phyloP scores from a whole-genome alignment of 1,139 yeast species.

The Candida sanyaensis region DNA sequence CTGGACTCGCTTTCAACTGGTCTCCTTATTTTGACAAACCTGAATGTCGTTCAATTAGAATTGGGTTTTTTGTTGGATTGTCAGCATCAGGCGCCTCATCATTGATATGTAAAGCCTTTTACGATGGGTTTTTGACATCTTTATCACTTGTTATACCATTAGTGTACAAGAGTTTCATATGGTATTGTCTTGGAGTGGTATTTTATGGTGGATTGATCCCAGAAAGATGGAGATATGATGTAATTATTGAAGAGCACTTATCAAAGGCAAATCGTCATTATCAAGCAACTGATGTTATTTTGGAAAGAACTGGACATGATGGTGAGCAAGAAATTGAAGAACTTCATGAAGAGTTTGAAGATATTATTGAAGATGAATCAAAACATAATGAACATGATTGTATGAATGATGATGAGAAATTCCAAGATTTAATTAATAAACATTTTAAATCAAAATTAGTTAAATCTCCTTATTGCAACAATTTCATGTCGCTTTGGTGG shows the following conservation, averaged over 20 bases:
- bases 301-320: slow-evolving; percentile 38
- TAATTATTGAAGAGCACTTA: slow-evolving; percentile 47
- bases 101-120: slow-evolving; percentile 54
- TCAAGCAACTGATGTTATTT: slow-evolving; percentile 34
- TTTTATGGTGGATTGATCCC: slow-evolving; percentile 90
- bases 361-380: slow-evolving; percentile 14
- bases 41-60: slow-evolving; percentile 76
- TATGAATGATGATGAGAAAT: slow-evolving; percentile 23
- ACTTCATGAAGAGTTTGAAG: slow-evolving; percentile 36
- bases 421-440: slow-evolving; percentile 40
- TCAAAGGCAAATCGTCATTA: slow-evolving; percentile 25
- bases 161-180: slow-evolving; percentile 59
- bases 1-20: slow-evolving; percentile 86
- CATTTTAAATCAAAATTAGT: slow-evolving; percentile 59
- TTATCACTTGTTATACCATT: slow-evolving; percentile 62
- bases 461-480: slow-evolving; percentile 42
- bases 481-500: slow-evolving; percentile 79
- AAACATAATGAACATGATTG: slow-evolving; percentile 4
- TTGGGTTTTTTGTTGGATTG: slow-evolving; percentile 79
- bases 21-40: slow-evolving; percentile 86
- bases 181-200: slow-evolving; percentile 82
- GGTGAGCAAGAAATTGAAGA: slow-evolving; percentile 50
- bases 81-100: slow-evolving; percentile 77
- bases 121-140: slow-evolving; percentile 58
- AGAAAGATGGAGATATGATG: slow-evolving; percentile 80